Conservation (phyloP, 345 rosid species). For the Linum usitatissimum region DNA sequence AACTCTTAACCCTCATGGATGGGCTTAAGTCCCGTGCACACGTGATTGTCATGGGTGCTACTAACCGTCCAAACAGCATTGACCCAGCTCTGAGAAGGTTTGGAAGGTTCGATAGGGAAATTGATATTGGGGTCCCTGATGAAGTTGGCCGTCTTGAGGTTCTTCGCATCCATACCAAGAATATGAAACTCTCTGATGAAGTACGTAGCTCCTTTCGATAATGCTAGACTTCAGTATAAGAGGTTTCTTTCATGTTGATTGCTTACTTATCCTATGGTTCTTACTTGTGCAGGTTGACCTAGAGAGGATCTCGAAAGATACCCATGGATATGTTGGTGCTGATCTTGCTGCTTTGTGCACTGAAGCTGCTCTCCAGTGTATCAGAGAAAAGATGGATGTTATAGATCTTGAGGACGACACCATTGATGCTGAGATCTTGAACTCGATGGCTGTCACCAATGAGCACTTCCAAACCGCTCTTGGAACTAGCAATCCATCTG, state of each 20-base stretch:
- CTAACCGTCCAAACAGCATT: constrained; percentile 38
- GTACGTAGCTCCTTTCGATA: constrained; percentile 19
- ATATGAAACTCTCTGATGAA: constrained; percentile 41
- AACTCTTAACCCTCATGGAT: constrained; percentile 48
- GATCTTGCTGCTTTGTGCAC: constrained; percentile 68
- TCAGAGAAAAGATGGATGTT: constrained; percentile 68
- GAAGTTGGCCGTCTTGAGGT: constrained; percentile 44
- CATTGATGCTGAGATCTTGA: constrained; percentile 59
- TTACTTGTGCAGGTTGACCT: constrained; percentile 34
- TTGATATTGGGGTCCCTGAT: constrained; percentile 43
- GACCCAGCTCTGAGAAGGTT: constrained; percentile 44
- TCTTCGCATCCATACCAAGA: constrained; percentile 44
- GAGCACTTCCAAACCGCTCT: constrained; percentile 70
- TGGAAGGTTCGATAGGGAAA: constrained; percentile 44
- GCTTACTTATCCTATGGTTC: background rate
- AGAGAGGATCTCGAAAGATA: constrained; percentile 49
- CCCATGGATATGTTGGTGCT: constrained; percentile 57
- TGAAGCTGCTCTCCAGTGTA: constrained; percentile 65
- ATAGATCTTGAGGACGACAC: constrained; percentile 58
- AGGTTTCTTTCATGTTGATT: background rate
- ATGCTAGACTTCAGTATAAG: background rate
- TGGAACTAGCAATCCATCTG: constrained; percentile 60
- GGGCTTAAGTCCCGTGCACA: constrained; percentile 40
- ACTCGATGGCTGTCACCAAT: constrained; percentile 58
- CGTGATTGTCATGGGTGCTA: constrained; percentile 42